Evolutionary conservation across 1,284 basidiomycete species (phyloP).

Genomic region (Marasmius oreades): DNA sequence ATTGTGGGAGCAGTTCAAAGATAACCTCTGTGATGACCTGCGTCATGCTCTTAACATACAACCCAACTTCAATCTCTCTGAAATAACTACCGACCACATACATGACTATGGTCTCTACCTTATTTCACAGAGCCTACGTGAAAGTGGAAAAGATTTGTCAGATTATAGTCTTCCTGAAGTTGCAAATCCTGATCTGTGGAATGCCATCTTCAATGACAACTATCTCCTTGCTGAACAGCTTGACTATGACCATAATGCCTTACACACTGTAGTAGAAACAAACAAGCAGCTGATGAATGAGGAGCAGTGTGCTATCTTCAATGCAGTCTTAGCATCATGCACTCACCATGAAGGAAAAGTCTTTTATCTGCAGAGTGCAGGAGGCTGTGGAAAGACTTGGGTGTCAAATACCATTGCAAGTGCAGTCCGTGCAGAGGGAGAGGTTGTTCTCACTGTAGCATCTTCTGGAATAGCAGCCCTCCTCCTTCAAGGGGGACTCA

Average conservation of each 20-base stretch:
- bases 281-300: too few species aligned
- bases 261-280: too few species aligned
- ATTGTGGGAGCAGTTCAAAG: conserved; percentile 34
- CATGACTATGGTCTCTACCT: conserved; percentile 34
- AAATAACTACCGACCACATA: conserved; percentile 23
- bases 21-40: conserved; percentile 38
- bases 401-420: conserved; percentile 37
- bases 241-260: too few species aligned
- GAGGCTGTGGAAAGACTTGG: conserved; percentile 49
- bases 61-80: neutral
- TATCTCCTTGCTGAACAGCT: too few species aligned
- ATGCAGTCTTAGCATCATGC: too few species aligned
- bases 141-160: too few species aligned
- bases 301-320: too few species aligned
- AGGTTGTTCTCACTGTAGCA: conserved; percentile 40
- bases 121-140: too few species aligned
- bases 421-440: conserved; percentile 20
- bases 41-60: conserved; percentile 15
- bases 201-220: too few species aligned
- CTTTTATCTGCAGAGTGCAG: conserved; percentile 45
- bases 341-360: conserved; percentile 15
- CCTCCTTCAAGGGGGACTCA: conserved; percentile 36
- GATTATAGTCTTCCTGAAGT: too few species aligned
- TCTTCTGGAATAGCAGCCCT: conserved; percentile 45
- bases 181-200: too few species aligned